A percentile compares a stretch with the other conserved stretches of the same genome.
phyloP scores from a whole-genome alignment of 306 rosid species.

The Trifolium repens region DNA sequence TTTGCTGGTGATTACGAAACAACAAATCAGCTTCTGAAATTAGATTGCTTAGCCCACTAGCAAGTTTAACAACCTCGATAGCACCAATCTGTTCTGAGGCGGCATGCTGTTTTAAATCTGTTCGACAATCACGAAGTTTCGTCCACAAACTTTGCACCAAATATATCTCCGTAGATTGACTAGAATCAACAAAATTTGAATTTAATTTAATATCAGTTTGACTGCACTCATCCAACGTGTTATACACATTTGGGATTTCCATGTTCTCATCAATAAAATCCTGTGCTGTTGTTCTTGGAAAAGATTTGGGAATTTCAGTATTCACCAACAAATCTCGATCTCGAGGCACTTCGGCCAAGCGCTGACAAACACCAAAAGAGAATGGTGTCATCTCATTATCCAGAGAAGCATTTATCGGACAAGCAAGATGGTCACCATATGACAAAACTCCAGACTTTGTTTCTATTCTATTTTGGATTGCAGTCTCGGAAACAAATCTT shows the following conservation, averaged over 20 bases:
- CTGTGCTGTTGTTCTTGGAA: slow-evolving; percentile 49
- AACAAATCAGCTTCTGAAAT: slow-evolving; percentile 73
- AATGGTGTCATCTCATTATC: slow-evolving; percentile 43
- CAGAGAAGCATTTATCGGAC: slow-evolving; percentile 44
- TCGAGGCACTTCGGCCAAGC: slow-evolving; percentile 28
- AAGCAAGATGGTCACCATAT: slow-evolving; percentile 43
- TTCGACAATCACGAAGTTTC: slow-evolving; percentile 52
- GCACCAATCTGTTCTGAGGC: slow-evolving; percentile 55
- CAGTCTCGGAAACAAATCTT: slow-evolving; percentile 65
- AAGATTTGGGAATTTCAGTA: slow-evolving; percentile 51
- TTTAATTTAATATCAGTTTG: slow-evolving; percentile 51
- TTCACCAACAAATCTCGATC: slow-evolving; percentile 43
- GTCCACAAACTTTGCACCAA: slow-evolving; percentile 68
- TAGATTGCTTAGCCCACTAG: slow-evolving; percentile 67
- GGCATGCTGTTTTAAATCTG: slow-evolving; percentile 59
- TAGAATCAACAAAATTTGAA: slow-evolving; percentile 46
- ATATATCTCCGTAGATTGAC: slow-evolving; percentile 43
- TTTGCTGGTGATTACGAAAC: slow-evolving; percentile 54
- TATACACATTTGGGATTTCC: slow-evolving; percentile 46
- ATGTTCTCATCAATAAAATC: slow-evolving; percentile 50
- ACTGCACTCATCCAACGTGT: slow-evolving; percentile 66
- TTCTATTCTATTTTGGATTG: slow-evolving; percentile 49
- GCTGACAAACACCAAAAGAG: slow-evolving; percentile 32
- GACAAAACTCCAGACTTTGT: slow-evolving; percentile 50
- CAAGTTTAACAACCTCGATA: slow-evolving; percentile 57